phyloP scores from a whole-genome alignment of 2,329 filamentous ascomycete genomes.

The Berkeleyomyces rouxiae region DNA sequence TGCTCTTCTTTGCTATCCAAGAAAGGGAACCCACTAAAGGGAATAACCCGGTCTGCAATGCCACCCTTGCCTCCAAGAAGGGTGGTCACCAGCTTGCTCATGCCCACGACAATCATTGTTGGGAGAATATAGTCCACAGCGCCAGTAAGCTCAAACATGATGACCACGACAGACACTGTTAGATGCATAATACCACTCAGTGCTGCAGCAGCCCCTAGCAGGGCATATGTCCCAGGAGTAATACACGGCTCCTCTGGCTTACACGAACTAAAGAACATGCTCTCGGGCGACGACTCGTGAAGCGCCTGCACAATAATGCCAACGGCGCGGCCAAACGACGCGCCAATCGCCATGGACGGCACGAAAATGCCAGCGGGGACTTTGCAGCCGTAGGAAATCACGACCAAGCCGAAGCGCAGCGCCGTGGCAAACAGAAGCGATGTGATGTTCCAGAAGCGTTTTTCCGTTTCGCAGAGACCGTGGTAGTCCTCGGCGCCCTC shows the following conservation, averaged over 20 bases:
- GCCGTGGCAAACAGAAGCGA: constrained; percentile 67
- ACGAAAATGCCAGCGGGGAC: constrained; percentile 97
- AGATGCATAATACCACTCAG: constrained; percentile 97
- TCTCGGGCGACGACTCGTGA: constrained; percentile 66
- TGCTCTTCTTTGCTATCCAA: constrained; percentile 96
- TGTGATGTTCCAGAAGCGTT: constrained; percentile 60
- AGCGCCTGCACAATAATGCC: constrained; percentile 86
- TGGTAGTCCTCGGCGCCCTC: constrained; percentile 79
- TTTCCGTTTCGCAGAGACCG: constrained; percentile 65
- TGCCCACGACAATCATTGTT: constrained; percentile 96
- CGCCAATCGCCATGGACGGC: constrained; percentile 92
- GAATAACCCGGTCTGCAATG: constrained; percentile 96
- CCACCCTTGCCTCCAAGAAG: constrained; percentile 76
- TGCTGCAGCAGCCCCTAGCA: constrained; percentile 79
- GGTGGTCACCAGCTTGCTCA: constrained; percentile 85
- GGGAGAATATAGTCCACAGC: constrained; percentile 92
- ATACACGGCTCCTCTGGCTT: constrained; percentile 88
- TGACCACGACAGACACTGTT: constrained; percentile 89
- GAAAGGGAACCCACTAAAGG: constrained; percentile 95
- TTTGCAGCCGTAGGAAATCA: constrained; percentile 94
- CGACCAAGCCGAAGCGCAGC: constrained; percentile 68
- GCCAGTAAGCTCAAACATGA: constrained; percentile 99
- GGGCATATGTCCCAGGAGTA: constrained; percentile 92
- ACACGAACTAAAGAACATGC: constrained; percentile 75
- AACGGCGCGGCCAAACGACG: constrained; percentile 83